Conservation (phyloP, 2,329 filamentous ascomycete genomes). For the Claviceps fusiformis region DNA sequence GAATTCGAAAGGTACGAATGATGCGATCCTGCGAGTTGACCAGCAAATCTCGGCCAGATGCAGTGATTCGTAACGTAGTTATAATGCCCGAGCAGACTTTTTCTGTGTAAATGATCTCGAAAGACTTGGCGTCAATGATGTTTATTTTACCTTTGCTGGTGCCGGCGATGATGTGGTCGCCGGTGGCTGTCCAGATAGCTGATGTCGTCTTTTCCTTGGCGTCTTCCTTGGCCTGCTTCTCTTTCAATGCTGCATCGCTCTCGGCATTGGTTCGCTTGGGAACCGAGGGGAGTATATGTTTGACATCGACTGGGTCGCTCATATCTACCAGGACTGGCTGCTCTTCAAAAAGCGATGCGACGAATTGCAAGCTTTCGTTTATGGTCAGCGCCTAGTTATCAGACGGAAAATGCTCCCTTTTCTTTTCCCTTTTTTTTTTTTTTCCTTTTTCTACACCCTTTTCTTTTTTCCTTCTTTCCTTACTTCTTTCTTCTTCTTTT, state of each 20-base stretch:
- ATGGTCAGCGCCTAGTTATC: constrained; percentile 9
- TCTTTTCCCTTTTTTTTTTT: too few relatives aligned
- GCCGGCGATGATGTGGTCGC: constrained; percentile 79
- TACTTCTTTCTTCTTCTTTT: too few relatives aligned
- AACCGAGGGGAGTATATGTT: constrained; percentile 66
- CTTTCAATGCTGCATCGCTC: constrained; percentile 53
- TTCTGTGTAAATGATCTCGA: constrained; percentile 76
- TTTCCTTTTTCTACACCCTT: not conserved
- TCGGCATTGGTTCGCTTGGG: constrained; percentile 63
- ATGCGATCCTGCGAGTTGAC: constrained; percentile 92
- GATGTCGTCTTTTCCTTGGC: constrained; percentile 92
- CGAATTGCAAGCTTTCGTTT: constrained; percentile 58
- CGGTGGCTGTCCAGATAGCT: constrained; percentile 72
- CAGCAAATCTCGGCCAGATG: constrained; percentile 72
- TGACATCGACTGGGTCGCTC: constrained; percentile 53
- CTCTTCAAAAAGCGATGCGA: constrained; percentile 87
- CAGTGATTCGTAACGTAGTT: constrained; percentile 70
- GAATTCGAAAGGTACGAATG: constrained; percentile 82
- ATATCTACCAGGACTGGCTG: constrained; percentile 81
- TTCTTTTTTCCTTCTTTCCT: too few relatives aligned
- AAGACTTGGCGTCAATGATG: constrained; percentile 73
- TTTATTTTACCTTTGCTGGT: constrained; percentile 96
- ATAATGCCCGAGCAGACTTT: constrained; percentile 80
- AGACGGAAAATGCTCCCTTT: not conserved
- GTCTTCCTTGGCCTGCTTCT: constrained; percentile 83